Conservation (phyloP, 163 green algal genomes). For the Volvox carteri region DNA sequence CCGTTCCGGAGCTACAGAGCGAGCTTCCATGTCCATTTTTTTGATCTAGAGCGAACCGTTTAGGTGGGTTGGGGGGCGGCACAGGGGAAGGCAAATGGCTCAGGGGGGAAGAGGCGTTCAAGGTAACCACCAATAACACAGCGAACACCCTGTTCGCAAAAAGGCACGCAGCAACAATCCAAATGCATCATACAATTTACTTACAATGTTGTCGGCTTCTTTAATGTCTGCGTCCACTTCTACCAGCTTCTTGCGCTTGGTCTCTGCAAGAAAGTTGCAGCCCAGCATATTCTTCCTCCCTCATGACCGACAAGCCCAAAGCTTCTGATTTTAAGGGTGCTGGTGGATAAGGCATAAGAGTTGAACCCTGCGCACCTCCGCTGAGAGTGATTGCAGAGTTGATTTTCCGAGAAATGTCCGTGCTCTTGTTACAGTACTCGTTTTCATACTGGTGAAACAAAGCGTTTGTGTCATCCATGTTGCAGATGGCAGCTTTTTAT, state of each 20-base stretch:
- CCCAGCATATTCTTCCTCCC: not conserved
- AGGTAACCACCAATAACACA: too few species aligned
- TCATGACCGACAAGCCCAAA: not conserved
- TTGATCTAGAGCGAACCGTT: constrained; percentile 77
- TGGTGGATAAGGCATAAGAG: not conserved
- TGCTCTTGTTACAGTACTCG: constrained; percentile 91
- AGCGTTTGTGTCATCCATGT: constrained; percentile 70
- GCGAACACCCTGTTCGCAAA: too few species aligned
- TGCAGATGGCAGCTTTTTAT: not conserved
- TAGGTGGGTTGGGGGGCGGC: not conserved
- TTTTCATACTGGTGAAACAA: constrained; percentile 90
- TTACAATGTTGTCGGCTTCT: constrained; percentile 75
- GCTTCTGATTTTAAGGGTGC: not conserved
- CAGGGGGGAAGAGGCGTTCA: too few species aligned
- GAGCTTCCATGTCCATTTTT: constrained; percentile 93
- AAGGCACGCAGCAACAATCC: too few species aligned
- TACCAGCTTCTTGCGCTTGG: constrained; percentile 63
- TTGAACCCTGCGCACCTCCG: constrained; percentile 70
- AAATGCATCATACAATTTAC: constrained; percentile 24
- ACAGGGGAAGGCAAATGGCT: too few species aligned
- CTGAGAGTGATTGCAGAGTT: constrained; percentile 66
- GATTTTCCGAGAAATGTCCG: constrained; percentile 83
- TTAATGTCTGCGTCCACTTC: constrained; percentile 74
- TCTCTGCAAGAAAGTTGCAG: constrained; percentile 7
- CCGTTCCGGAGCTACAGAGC: constrained; percentile 79